Percentiles rank a stretch among this genome's conserved stretches.
These are phyloP conservation scores for Solanum pinnatisectum DNA, from an alignment of 257 asterid genomes.

Conservation along the genomic window DNA sequence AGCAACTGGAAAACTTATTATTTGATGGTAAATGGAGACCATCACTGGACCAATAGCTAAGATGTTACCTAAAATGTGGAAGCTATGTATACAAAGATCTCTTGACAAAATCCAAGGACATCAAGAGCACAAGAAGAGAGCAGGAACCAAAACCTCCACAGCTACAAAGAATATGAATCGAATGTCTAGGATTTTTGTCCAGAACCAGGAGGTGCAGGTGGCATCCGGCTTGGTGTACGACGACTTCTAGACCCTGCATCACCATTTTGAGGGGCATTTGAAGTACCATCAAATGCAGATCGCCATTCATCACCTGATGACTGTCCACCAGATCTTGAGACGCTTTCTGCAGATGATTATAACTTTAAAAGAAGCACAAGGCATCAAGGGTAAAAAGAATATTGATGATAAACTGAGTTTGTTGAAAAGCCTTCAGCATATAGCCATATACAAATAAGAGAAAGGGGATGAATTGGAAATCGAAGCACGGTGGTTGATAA, in stretches of 20 bases:
- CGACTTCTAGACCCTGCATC: slow-evolving; percentile 7
- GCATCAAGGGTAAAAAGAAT: background rate
- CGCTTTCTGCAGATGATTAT: slow-evolving; percentile 2
- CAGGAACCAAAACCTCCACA: background rate
- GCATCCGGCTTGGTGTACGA: slow-evolving; percentile 9
- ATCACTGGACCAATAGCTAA: background rate
- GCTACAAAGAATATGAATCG: background rate
- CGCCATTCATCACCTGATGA: slow-evolving; percentile 14
- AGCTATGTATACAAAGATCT: background rate
- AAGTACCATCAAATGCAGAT: slow-evolving; percentile 11
- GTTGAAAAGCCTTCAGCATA: background rate
- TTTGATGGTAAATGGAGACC: background rate
- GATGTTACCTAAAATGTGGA: background rate
- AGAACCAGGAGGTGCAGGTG: slow-evolving; percentile 15
- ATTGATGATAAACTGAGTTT: background rate
- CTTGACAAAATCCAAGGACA: background rate
- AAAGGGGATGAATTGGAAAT: background rate
- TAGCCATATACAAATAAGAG: background rate
- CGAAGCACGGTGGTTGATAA: background rate
- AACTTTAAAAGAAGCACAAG: background rate
- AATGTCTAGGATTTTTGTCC: background rate
- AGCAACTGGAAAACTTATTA: background rate
- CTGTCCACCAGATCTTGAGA: background rate
- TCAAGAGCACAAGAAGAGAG: background rate
- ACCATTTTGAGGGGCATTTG: background rate